Evolutionary conservation across 345 rosid genomes (phyloP).

Genomic region (Psidium guajava): DNA sequence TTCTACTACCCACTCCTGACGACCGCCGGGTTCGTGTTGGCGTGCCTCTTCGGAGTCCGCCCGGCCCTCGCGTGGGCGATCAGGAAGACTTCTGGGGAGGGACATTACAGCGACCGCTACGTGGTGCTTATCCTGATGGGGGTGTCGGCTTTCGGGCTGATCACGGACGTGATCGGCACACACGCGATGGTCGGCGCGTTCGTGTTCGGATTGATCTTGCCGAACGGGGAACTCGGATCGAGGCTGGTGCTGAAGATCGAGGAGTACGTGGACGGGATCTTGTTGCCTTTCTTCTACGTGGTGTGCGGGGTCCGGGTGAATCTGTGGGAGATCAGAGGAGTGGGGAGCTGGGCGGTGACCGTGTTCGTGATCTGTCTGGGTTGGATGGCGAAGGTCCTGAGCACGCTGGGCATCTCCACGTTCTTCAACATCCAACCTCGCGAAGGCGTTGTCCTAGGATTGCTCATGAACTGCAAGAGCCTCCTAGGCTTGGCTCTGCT

Average conservation of each 20-base stretch:
- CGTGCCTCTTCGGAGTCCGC: conserved; percentile 5
- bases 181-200: conserved; percentile 35
- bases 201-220: conserved; percentile 35
- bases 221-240: conserved; percentile 18
- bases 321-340: not conserved
- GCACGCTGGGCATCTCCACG: conserved; percentile 16
- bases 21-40: not conserved
- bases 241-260: conserved; percentile 21
- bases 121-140: conserved; percentile 1
- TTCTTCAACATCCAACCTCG: conserved; percentile 5
- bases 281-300: conserved; percentile 28
- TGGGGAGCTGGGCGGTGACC: not conserved
- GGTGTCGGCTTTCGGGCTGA: conserved; percentile 17
- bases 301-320: conserved; percentile 11
- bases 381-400: conserved; percentile 13
- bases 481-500: conserved; percentile 23
- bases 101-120: not conserved
- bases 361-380: conserved; percentile 1
- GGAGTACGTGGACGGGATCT: conserved; percentile 19
- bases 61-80: conserved; percentile 10
- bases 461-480: conserved; percentile 49
- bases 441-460: conserved; percentile 30
- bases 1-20: not conserved
- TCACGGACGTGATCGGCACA: conserved; percentile 26
- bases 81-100: not conserved